Conservation (phyloP, 352 stramenopile species). For the Pythium plurisporium region DNA sequence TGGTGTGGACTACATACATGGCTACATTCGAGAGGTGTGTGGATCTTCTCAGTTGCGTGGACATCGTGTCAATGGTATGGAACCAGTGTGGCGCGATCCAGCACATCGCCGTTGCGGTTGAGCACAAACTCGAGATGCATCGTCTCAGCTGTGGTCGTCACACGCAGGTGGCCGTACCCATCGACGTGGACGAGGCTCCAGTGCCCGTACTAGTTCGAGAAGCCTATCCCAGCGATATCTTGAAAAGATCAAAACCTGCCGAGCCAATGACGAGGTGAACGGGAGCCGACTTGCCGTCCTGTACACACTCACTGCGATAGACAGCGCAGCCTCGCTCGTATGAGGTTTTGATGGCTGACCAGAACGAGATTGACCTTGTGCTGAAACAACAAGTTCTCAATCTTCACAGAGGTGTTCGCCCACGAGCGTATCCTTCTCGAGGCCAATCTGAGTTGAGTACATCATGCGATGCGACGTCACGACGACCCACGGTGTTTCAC, state of each 20-base stretch:
- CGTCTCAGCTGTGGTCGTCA: conserved; percentile 27
- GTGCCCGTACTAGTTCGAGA: conserved; percentile 54
- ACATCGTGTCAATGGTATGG: conserved; percentile 15
- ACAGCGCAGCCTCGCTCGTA: conserved; percentile 84
- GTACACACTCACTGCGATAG: conserved; percentile 42
- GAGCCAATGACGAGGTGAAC: conserved; percentile 79
- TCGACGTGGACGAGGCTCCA: conserved; percentile 66
- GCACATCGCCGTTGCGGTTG: conserved; percentile 62
- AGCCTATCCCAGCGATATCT: too few species aligned
- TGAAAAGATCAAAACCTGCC: conserved; percentile 58
- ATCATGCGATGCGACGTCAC: conserved; percentile 89
- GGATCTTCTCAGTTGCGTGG: not conserved
- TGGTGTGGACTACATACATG: conserved; percentile 22
- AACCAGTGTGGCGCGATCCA: conserved; percentile 41
- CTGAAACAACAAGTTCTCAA: conserved; percentile 85
- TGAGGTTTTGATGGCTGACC: conserved; percentile 87
- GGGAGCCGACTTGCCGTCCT: conserved; percentile 38
- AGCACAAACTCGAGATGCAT: conserved; percentile 67
- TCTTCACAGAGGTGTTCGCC: conserved; percentile 76
- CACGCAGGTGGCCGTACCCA: conserved; percentile 65
- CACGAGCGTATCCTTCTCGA: conserved; percentile 60
- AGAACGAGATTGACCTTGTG: conserved; percentile 89
- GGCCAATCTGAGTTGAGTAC: conserved; percentile 52
- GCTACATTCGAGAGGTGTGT: conserved; percentile 10
- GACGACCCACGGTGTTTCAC: conserved; percentile 87